Conservation (phyloP, 345 rosid genomes). For the Dovyalis caffra region DNA sequence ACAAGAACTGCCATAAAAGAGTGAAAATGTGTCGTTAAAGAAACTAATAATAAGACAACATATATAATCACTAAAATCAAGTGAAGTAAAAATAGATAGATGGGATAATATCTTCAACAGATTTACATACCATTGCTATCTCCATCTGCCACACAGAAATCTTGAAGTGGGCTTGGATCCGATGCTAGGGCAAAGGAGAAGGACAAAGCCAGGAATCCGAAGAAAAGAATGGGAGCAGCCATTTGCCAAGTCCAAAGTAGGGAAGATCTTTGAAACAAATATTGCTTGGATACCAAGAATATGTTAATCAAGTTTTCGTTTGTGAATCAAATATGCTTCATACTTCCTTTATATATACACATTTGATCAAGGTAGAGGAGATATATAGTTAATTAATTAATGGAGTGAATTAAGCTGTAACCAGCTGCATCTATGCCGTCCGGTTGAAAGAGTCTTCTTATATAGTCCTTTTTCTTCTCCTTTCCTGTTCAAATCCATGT, state of each 20-base stretch:
- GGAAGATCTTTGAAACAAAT: no score
- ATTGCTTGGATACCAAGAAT: no score
- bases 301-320: neutral
- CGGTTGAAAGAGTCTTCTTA: neutral
- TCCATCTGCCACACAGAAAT: slow-evolving; percentile 12
- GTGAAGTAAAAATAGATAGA: no score
- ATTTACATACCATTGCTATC: neutral
- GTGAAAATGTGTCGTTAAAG: no score
- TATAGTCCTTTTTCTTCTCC: neutral
- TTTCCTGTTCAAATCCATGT: no score
- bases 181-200: neutral
- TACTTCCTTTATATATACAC: neutral
- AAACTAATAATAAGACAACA: no score
- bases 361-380: neutral
- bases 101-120: no score
- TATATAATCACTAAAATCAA: neutral
- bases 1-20: neutral
- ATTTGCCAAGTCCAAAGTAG: no score
- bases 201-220: neutral
- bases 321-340: neutral
- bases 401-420: no score
- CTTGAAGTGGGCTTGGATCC: slow-evolving; percentile 15
- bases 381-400: no score
- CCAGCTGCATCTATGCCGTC: neutral
- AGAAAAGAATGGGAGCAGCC: no score